Evolutionary conservation across 805 yeast species (phyloP).

Genomic region (Pichia nanzhaoensis): DNA sequence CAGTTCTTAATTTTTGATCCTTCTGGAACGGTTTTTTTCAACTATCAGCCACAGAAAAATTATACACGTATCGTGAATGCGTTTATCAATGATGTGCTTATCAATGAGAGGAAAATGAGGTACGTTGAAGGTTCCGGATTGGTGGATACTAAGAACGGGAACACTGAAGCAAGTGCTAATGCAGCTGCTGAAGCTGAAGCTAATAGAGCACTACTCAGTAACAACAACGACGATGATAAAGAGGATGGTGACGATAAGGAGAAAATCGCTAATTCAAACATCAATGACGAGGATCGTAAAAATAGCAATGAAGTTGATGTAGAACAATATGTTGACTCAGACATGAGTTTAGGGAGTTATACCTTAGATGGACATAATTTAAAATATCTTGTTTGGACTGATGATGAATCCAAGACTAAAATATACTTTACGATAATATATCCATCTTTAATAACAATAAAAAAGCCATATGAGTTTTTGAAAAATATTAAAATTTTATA

Average conservation of each 20-base stretch:
- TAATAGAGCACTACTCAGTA: slow-evolving; percentile 1
- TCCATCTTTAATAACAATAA: slow-evolving; percentile 31
- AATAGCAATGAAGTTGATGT: slow-evolving; percentile 4
- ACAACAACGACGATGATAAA: background rate
- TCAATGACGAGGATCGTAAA: slow-evolving; percentile 1
- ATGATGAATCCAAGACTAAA: slow-evolving; percentile 28
- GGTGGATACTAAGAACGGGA: background rate
- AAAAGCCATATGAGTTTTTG: slow-evolving; percentile 26
- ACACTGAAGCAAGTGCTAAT: background rate
- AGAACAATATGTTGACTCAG: slow-evolving; percentile 19
- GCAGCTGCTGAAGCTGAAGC: slow-evolving; percentile 6
- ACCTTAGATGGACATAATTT: slow-evolving; percentile 38
- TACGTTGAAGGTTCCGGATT: slow-evolving; percentile 20
- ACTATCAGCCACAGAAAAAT: slow-evolving; percentile 34
- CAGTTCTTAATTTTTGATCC: slow-evolving; percentile 43
- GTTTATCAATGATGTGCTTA: slow-evolving; percentile 43
- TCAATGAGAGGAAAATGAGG: slow-evolving; percentile 32
- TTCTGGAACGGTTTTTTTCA: slow-evolving; percentile 48
- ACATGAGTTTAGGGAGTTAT: slow-evolving; percentile 24
- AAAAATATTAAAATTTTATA: slow-evolving; percentile 21
- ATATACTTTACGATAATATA: slow-evolving; percentile 39
- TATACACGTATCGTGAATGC: slow-evolving; percentile 39
- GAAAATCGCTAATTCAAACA: background rate
- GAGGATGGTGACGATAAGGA: slow-evolving; percentile 7
- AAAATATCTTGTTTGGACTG: slow-evolving; percentile 34